A percentile compares a stretch with the other conserved stretches of the same genome.
phyloP scores from a whole-genome alignment of 1,139 yeast genomes.

The Pichia sp. region DNA sequence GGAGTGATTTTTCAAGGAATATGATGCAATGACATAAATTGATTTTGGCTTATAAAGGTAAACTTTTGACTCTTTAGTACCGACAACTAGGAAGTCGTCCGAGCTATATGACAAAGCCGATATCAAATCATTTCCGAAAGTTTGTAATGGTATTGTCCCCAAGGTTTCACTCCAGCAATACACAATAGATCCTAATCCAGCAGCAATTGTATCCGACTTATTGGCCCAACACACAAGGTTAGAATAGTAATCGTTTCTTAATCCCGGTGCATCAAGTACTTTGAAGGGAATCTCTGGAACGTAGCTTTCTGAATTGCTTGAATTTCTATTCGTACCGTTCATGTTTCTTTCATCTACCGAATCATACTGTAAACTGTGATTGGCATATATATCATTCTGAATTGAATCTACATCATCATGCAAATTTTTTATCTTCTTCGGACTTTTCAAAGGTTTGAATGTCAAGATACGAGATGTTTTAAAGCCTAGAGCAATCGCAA shows the following conservation, averaged over 20 bases:
- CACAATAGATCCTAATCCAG: conserved; percentile 60
- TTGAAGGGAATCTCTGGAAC: conserved; percentile 39
- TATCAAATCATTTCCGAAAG: conserved; percentile 39
- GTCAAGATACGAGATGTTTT: conserved; percentile 35
- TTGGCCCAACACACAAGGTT: conserved; percentile 74
- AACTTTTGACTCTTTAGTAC: conserved; percentile 50
- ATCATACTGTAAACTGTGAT: conserved; percentile 12
- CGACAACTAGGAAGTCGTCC: conserved; percentile 49
- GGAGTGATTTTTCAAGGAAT: conserved; percentile 27
- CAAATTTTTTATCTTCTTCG: conserved; percentile 13
- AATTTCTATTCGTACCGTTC: neutral
- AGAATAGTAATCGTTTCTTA: conserved; percentile 77
- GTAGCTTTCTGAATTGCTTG: neutral
- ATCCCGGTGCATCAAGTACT: conserved; percentile 68
- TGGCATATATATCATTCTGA: conserved; percentile 13
- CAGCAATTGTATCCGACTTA: conserved; percentile 50
- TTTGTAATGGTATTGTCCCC: conserved; percentile 41
- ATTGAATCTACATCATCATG: conserved; percentile 16
- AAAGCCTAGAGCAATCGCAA: conserved; percentile 51
- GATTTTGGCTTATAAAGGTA: conserved; percentile 36
- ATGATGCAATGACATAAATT: conserved; percentile 19
- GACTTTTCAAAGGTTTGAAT: conserved; percentile 30
- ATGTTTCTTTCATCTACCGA: neutral
- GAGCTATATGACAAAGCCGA: conserved; percentile 58
- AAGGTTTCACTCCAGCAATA: conserved; percentile 61